These are phyloP conservation scores for Cymbomonas tetramitiformis DNA, from an alignment of 139 green algal genomes.

Conservation along the genomic window DNA sequence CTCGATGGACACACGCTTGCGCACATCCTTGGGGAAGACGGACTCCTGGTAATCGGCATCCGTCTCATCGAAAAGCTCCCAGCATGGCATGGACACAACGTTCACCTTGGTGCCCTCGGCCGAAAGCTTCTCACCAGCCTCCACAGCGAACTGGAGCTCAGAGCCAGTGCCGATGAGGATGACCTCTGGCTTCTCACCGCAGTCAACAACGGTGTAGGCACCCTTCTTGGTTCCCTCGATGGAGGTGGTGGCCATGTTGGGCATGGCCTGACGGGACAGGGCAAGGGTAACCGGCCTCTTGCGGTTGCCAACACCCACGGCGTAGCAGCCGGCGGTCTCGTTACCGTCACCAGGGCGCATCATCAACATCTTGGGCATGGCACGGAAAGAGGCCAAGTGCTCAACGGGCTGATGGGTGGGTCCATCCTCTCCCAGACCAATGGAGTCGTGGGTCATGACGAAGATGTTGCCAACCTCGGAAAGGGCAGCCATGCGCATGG, in stretches of 20 bases:
- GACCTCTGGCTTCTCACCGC: constrained; percentile 53
- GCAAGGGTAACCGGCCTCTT: constrained; percentile 68
- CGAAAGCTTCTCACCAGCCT: constrained; percentile 64
- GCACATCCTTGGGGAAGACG: constrained; percentile 52
- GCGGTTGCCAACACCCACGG: constrained; percentile 52
- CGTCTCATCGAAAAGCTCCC: constrained; percentile 95
- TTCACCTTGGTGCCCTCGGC: constrained; percentile 71
- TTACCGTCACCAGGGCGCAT: constrained; percentile 83
- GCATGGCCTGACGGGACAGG: constrained; percentile 89
- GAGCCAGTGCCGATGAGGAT: constrained; percentile 91
- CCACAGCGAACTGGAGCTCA: constrained; percentile 72
- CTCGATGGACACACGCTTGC: constrained; percentile 73
- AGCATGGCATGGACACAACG: constrained; percentile 88
- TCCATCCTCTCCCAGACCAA: constrained; percentile 96
- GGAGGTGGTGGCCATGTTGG: constrained; percentile 67
- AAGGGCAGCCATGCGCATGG: constrained; percentile 88
- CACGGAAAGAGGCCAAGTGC: constrained; percentile 91
- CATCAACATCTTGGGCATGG: constrained; percentile 96
- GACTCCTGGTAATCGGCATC: constrained; percentile 36
- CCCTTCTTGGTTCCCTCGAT: constrained; percentile 68
- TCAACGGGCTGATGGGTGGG: constrained; percentile 97
- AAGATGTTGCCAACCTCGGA: constrained; percentile 73
- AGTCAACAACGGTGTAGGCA: constrained; percentile 67
- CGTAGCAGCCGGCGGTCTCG: constrained; percentile 87
- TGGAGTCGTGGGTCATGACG: constrained; percentile 99